phyloP scores from a whole-genome alignment of 2,329 filamentous ascomycete species.

The Erysiphe pulchra region DNA sequence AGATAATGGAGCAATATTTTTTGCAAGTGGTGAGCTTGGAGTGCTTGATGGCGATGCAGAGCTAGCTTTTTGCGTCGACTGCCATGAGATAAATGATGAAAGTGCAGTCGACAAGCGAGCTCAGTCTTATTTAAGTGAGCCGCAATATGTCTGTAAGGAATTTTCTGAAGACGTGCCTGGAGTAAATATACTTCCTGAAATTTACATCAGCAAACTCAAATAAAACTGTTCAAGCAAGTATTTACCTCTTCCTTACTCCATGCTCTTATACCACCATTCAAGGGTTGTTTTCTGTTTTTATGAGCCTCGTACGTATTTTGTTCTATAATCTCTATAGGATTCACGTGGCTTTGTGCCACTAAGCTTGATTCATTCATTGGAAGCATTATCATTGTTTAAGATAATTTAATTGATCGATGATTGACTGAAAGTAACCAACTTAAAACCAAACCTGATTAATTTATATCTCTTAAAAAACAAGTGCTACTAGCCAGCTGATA shows the following conservation, averaged over 20 bases:
- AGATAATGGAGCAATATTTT: conserved; percentile 22
- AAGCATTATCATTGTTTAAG: background rate
- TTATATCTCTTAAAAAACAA: conserved; percentile 15
- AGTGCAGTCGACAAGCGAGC: conserved; percentile 65
- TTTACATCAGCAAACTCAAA: background rate
- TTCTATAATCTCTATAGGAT: conserved; percentile 1
- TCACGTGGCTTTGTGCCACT: background rate
- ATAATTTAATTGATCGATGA: background rate
- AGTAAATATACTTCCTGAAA: conserved; percentile 56
- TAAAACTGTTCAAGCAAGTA: background rate
- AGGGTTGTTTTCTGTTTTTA: conserved; percentile 41
- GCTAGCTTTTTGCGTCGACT: conserved; percentile 51
- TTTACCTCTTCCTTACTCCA: conserved; percentile 67
- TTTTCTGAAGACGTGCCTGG: conserved; percentile 63
- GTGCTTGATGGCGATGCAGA: conserved; percentile 38
- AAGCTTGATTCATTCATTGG: background rate
- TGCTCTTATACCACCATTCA: conserved; percentile 50
- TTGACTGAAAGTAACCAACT: background rate
- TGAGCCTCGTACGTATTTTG: background rate
- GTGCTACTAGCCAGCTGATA: background rate
- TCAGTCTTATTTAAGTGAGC: conserved; percentile 70
- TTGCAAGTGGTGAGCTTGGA: conserved; percentile 23
- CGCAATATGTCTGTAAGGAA: conserved; percentile 79
- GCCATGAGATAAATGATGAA: conserved; percentile 63
- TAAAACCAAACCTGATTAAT: conserved; percentile 21